phyloP scores from a whole-genome alignment of 495 filamentous ascomycete genomes.

The Glarea lozoyensis region DNA sequence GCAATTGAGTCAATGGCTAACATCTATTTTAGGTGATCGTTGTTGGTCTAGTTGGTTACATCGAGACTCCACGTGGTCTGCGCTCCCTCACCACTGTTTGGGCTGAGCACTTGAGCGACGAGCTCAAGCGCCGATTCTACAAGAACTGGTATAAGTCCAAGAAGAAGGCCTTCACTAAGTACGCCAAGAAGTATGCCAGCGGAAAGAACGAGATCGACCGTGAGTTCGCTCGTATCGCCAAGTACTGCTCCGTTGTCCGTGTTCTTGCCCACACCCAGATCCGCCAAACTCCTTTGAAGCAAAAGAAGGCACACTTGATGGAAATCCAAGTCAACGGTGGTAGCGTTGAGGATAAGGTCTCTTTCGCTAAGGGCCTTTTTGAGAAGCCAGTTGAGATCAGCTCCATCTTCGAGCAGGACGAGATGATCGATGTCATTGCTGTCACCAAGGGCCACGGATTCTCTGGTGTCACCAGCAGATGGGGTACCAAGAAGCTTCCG shows the following conservation, averaged over 20 bases:
- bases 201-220: constrained; percentile 79
- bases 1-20: constrained; percentile 48
- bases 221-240: constrained; percentile 99
- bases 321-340: constrained; percentile 99
- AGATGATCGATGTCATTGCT: constrained; percentile 99
- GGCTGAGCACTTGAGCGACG: constrained; percentile 98
- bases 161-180: constrained; percentile 99
- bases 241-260: constrained; percentile 99
- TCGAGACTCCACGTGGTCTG: constrained; percentile 99
- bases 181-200: constrained; percentile 99
- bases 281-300: constrained; percentile 98
- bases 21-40: constrained; percentile 79
- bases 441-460: constrained; percentile 99
- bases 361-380: constrained; percentile 88
- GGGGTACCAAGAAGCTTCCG: constrained; percentile 99
- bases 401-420: constrained; percentile 97
- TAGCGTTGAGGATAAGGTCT: constrained; percentile 88
- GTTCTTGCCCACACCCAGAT: constrained; percentile 99
- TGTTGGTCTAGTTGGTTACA: constrained; percentile 99
- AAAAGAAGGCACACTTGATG: constrained; percentile 99
- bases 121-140: constrained; percentile 99
- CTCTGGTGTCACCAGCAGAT: constrained; percentile 92
- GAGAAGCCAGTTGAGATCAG: constrained; percentile 94
- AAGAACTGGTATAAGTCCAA: constrained; percentile 99
- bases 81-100: constrained; percentile 99